Conservation (phyloP, 345 rosid species). For the Orychophragmus violaceus region DNA sequence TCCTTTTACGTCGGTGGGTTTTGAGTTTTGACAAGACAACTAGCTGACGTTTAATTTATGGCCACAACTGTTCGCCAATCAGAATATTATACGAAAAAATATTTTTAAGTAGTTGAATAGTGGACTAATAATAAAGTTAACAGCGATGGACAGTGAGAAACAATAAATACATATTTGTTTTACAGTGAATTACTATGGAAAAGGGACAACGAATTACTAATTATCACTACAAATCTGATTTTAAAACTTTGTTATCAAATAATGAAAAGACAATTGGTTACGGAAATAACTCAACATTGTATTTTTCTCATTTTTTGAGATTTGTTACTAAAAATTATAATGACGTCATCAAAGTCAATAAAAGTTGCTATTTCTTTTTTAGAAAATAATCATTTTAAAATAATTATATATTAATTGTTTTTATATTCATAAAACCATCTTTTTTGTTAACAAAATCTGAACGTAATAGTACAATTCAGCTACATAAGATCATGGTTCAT, state of each 20-base stretch:
- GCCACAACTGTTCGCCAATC: conserved; percentile 3
- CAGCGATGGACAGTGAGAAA: background rate
- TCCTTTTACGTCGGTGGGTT: conserved; percentile 18
- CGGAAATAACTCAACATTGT: background rate
- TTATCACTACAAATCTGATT: background rate
- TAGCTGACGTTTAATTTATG: conserved; percentile 25
- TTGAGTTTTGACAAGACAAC: conserved; percentile 28
- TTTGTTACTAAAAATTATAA: background rate
- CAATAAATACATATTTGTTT: background rate
- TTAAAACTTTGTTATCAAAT: background rate
- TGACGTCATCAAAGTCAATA: background rate
- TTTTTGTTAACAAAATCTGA: no score
- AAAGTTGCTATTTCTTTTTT: background rate
- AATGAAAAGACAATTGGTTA: background rate
- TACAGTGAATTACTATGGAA: background rate
- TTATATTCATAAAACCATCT: no score
- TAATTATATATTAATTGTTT: background rate
- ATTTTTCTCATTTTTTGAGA: background rate
- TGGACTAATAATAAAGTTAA: background rate
- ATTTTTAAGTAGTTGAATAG: background rate
- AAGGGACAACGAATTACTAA: background rate
- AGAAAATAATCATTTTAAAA: background rate
- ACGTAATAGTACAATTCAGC: no score
- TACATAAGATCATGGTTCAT: no score
- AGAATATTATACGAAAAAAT: conserved; percentile 1